Evolutionary conservation across 2,329 filamentous ascomycete genomes (phyloP), one percentile per base, ranked within the genome.

Genomic region (Periconia digitata): DNA sequence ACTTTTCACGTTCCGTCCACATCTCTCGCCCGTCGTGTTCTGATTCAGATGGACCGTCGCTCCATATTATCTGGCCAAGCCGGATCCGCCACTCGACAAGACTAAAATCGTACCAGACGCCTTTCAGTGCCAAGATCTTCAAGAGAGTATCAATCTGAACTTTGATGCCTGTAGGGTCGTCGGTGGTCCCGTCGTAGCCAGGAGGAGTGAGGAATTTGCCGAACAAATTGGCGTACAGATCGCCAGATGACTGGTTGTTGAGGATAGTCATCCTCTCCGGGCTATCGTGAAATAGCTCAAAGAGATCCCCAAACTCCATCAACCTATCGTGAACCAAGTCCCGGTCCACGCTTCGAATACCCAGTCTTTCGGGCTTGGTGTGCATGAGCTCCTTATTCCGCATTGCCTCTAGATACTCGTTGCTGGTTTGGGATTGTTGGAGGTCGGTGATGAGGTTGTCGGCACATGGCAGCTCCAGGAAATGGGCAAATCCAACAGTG

Each of bases 61-160:
- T 84, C 86, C 86, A 90, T 2, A 90, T 70, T 36, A 90, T 78
- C 68, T 89, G 86, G 6, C 87, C 87, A 1, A 90, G 74, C 12
- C 85, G 78, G 49, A 90, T 86, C 32, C 87, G 80, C 86, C 86
- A 90, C 63, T 90, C 86, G 6, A 90, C 84, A 24, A 85, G 78
- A 17, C 85, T 86, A 55, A 90, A 87, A 67, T 90, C 86, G 43
- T 87, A 79, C 87, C 87, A 90, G 39, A 88, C 80, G 47, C 86
- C 85, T 45, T 84, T 78, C 7, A 82, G 73, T 0, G 80, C 81
- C 38, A 90, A 76, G 8, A 86, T 80, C 62, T 83, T 83, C 39
- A 90, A 77, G 16, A 90, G 72, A 3, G 84, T 81, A 55, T 85
- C 78, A 47, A 90, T 89, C 63, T 90, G 87, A 29, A 87, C 84